A percentile compares a stretch with the other conserved stretches of the same genome.
phyloP scores from a whole-genome alignment of 345 rosid genomes.

The Acer negundo region DNA sequence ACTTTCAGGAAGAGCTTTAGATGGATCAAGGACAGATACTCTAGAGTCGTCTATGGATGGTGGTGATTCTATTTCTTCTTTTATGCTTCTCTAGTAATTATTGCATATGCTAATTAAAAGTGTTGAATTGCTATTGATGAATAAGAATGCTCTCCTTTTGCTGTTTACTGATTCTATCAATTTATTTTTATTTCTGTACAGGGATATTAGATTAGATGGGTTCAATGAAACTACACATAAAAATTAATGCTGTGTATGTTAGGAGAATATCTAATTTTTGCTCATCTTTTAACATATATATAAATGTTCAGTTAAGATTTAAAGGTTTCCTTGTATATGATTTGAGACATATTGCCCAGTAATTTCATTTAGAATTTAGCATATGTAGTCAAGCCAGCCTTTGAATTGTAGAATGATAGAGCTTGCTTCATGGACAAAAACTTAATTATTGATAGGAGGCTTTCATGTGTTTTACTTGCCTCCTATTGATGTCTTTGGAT shows the following conservation, averaged over 20 bases:
- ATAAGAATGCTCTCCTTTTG: neutral
- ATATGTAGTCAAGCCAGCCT: neutral
- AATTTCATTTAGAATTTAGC: neutral
- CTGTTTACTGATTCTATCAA: neutral
- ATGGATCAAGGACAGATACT: slow-evolving; percentile 62
- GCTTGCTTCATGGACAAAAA: neutral
- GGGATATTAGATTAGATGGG: neutral
- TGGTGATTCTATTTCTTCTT: slow-evolving; percentile 9
- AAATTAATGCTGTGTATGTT: neutral
- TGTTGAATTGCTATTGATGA: slow-evolving; percentile 6
- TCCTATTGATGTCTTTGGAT: neutral
- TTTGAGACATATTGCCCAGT: neutral
- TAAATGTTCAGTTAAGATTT: neutral
- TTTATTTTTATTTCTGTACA: too few relatives aligned
- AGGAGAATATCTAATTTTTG: neutral
- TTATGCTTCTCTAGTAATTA: slow-evolving; percentile 8
- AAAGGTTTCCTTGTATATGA: neutral
- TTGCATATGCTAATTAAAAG: neutral
- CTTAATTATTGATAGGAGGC: slow-evolving; percentile 3
- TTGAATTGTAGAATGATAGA: neutral
- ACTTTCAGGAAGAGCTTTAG: slow-evolving; percentile 65
- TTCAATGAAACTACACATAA: neutral
- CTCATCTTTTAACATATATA: neutral
- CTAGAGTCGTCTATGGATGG: slow-evolving; percentile 45
- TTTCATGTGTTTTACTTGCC: neutral